phyloP scores from a whole-genome alignment of 2,329 filamentous ascomycete species.

The Fusarium fujikuroi region DNA sequence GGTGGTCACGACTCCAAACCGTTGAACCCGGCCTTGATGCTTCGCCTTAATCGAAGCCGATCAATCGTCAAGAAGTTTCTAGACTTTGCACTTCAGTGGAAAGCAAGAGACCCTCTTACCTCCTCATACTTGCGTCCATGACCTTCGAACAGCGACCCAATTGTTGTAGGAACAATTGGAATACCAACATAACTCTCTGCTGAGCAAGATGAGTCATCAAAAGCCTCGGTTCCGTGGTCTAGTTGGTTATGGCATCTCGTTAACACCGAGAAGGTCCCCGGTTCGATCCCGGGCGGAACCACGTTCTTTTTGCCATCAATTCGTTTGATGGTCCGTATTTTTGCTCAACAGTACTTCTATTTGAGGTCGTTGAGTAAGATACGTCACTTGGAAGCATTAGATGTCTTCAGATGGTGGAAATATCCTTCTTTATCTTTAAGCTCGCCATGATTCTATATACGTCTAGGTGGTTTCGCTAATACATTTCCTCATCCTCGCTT shows the following conservation, averaged over 20 bases:
- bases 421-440: neutral
- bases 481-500: neutral
- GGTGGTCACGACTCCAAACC: no score
- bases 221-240: constrained; percentile 8
- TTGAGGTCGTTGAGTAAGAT: fast-evolving
- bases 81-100: neutral
- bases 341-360: neutral
- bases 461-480: neutral
- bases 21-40: neutral
- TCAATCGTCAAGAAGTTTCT: neutral
- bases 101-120: neutral
- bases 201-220: neutral
- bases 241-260: constrained; percentile 14
- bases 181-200: fast-evolving
- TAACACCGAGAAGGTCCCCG: constrained; percentile 15
- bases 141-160: no score
- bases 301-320: neutral
- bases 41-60: neutral
- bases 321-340: neutral
- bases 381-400: neutral
- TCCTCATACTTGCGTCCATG: no score
- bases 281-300: constrained; percentile 19
- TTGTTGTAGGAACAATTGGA: fast-evolving
- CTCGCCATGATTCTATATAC: neutral
- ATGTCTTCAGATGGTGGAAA: neutral